Evolutionary conservation across 805 yeast genomes (phyloP), one percentile per base, ranked within the genome.

Genomic region (Kuraishia capsulata): DNA sequence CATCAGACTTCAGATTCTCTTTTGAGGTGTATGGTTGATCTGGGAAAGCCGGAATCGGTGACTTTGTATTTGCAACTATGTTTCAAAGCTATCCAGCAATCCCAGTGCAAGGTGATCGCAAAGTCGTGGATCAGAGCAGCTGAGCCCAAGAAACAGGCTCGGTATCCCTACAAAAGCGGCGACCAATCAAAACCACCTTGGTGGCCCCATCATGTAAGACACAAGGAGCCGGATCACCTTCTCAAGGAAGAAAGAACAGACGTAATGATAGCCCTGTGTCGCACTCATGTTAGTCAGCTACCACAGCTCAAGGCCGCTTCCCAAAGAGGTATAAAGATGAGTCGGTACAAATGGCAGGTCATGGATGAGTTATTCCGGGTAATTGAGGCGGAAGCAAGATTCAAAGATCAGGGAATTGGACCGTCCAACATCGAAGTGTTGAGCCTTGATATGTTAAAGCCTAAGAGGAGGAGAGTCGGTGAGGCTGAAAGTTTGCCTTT

Each of bases 181-280:
- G 69, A 70, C 11, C 35, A 20, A 0, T 47, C 70, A 10, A 71
- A 63, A 44, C 92, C 90, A 1, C 48, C 51, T 4, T 81, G 89
- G 89, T 82, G 92, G 92, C 89, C 89, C 0, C 28, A 32, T 0
- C 40, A 44, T 10, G 71, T 78, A 1, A 60, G 73, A 28, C 90
- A 82, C 55, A 65, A 62, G 33, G 89, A 82, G 49, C 90, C 90
- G 0, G 90, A 81, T 51, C 90, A 83, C 56, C 58, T 83, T 41
- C 67, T 63, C 41, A 81, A 78, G 50, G 59, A 57, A 1, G 81
- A 77, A 47, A 59, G 92, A 39, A 48, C 80, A 16, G 50, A 49
- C 4, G 55, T 82, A 19, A 54, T 83, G 50, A 56, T 69, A 24
- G 44, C 57, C 10, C 62, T 77, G 8, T 26, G 26, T 5, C 25